These are phyloP conservation scores for Aspergillus calidoustus DNA, from an alignment of 2,329 filamentous ascomycete species.

Conservation along the genomic window DNA sequence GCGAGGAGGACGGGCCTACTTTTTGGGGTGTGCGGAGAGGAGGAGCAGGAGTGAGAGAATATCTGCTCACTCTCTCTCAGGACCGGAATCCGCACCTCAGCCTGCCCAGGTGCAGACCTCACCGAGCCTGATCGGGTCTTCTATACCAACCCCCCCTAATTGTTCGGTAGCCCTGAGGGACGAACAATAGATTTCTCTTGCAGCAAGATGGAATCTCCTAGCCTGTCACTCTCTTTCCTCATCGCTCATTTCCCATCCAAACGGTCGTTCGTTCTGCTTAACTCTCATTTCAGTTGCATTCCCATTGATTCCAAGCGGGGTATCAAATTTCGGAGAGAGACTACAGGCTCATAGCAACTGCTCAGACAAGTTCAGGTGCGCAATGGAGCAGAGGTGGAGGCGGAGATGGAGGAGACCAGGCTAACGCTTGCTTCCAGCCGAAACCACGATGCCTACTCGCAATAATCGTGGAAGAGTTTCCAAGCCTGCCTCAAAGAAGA, in stretches of 20 bases:
- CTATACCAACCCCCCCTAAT: constrained; percentile 27
- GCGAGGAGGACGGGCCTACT: not conserved
- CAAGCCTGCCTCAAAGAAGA: not conserved
- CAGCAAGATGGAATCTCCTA: constrained; percentile 6
- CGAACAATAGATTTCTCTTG: constrained; percentile 14
- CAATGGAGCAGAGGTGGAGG: not conserved
- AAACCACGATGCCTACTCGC: not conserved
- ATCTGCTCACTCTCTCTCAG: constrained; percentile 6
- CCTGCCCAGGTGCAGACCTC: not conserved
- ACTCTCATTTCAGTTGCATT: not conserved
- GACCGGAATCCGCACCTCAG: not conserved
- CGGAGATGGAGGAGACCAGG: not conserved
- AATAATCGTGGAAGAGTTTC: not conserved
- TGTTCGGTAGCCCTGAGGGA: constrained; percentile 5
- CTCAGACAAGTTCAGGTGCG: not conserved
- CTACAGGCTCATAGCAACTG: not conserved
- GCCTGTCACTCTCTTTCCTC: not conserved
- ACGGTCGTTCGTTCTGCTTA: not conserved
- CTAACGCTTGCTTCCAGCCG: not conserved
- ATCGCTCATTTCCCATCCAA: not conserved
- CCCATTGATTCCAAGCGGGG: not conserved
- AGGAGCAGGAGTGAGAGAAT: constrained; percentile 9
- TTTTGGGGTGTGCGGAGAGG: not conserved
- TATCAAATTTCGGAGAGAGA: not conserved
- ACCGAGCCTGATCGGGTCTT: constrained; percentile 12